Evolutionary conservation across 345 rosid genomes (phyloP), one percentile per base, ranked within the genome.

Genomic region (Tarenaya hassleriana): DNA sequence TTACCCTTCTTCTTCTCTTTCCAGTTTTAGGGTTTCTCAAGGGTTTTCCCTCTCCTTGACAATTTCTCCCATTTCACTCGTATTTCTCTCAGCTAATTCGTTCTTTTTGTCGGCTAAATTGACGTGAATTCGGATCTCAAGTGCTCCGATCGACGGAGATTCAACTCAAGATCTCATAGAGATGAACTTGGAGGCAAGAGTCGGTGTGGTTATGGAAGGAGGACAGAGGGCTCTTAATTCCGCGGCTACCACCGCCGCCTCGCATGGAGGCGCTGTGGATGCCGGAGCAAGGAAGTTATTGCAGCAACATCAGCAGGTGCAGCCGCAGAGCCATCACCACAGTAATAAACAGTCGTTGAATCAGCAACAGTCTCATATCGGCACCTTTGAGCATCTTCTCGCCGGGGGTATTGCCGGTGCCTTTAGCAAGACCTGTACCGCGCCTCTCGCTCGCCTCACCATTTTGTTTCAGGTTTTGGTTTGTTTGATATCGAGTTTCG

Each of bases 351-450:
- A 63, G 43, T 57, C 73, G 17, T 67, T 67, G 39, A 60, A 45
- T 55, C 66, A 66, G 13, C 83, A 57, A 44, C 73, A 77, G 41
- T 46, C 63, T 18, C 74, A 74, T 65, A 16, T 81, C 20, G 91
- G 85, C 7, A 60, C 76, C 6, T 27, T 75, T 1, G 73, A 69
- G 16, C 83, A 81, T 70, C 77, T 92, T 16, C 49, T 88, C 10
- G 91, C 99, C 8, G 95, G 99, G 34, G 97, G 99, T 24, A 52
- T 92, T 41, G 94, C 97, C 12, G 99, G 99, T 17, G 99, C 97
- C 47, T 78, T 92, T 52, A 75, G 95, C 82, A 92, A 92, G 69
- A 92, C 98, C 5, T 88, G 97, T 41, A 94, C 99, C 2, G 99
- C 99, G 15, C 99, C 99, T 71, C 83, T 88, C 0, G 84, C 94